These are phyloP conservation scores for Solioccasus polychromus DNA, from an alignment of 768 basidiomycete species.

Conservation along the genomic window DNA sequence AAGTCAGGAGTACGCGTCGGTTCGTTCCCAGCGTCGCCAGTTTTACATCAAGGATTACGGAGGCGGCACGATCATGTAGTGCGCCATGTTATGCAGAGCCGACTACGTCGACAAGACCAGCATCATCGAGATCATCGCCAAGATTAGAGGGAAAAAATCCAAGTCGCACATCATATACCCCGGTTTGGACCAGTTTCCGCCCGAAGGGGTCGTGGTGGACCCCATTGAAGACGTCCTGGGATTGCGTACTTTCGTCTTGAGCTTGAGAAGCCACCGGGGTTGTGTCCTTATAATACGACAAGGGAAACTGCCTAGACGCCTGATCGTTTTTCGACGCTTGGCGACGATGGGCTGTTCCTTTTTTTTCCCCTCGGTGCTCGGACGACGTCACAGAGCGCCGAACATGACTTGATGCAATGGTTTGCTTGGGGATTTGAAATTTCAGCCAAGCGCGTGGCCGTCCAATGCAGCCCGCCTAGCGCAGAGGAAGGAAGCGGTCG, in stretches of 20 bases:
- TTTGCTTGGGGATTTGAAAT: conserved; percentile 76
- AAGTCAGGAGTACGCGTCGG: conserved; percentile 78
- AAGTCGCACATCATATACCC: conserved; percentile 82
- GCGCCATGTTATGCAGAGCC: conserved; percentile 89
- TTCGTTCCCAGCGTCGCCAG: neutral
- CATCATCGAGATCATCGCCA: conserved; percentile 75
- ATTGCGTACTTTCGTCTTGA: conserved; percentile 52
- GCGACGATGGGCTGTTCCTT: conserved; percentile 2
- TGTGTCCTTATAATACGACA: conserved; percentile 28
- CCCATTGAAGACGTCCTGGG: conserved; percentile 87
- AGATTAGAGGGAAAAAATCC: conserved; percentile 85
- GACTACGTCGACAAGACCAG: conserved; percentile 82
- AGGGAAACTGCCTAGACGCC: conserved; percentile 93
- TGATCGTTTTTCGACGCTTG: neutral
- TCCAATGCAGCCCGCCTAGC: conserved; percentile 81
- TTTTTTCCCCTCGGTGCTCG: conserved; percentile 27
- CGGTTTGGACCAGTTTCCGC: conserved; percentile 73
- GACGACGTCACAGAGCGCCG: conserved; percentile 49
- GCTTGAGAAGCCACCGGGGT: neutral
- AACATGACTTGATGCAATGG: conserved; percentile 68
- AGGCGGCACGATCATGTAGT: conserved; percentile 99
- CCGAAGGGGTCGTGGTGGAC: conserved; percentile 53
- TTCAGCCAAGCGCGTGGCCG: conserved; percentile 82
- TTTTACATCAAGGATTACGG: conserved; percentile 98
- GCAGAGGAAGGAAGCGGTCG: conserved; percentile 71